Evolutionary conservation across 768 basidiomycete species (phyloP), one percentile per base, ranked within the genome.

Genomic region (Melanogaster broomeanus): DNA sequence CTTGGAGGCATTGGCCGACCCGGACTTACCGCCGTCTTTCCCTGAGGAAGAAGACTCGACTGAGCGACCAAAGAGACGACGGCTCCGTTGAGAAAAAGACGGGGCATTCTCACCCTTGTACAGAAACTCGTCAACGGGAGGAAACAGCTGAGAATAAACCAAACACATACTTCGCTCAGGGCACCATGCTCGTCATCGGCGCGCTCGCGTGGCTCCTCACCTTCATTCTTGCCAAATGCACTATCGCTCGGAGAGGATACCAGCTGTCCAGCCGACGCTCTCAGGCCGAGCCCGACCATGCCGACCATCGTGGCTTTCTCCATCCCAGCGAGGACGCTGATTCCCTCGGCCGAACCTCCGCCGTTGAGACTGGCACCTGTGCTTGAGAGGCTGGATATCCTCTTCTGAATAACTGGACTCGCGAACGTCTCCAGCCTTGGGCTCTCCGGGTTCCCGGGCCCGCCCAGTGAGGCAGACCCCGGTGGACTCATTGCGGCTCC

Each of bases 101-200:
- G 74, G 70, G 15, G 69, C 69, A 45, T 72, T 68, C 59, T 88
- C 85, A 38, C 77, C 77, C 86, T 88, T 62, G 49, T 18, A 13
- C 5, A 13, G 3, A 6, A 16, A 3, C 39, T 3, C 33, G 24
- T 56, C 44, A 58, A 43, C 12, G 2, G 15, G 18, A 33, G 28
- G 3, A 48, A 54, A 10, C 1, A 31, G 42, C 34, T 21, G 34
- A 9, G 41, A 51, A 57, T 6, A 41, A n/a, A 41, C 25, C 13
- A 43, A 35, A 19, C 40, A 72, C 82, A 48, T 57, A 89, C 90
- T 64, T 92, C 90, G 64, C 88, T 90, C 67, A 87, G 71, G 41
- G 68, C 76, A 61, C 72, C 67, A 60, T 82, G 63, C 53, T 88
- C 87, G 12, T 84, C 84, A 4, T 70, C 72, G 27, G 52, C 65